Conservation (phyloP, 495 filamentous ascomycete genomes). For the Neurospora tetraspora region DNA sequence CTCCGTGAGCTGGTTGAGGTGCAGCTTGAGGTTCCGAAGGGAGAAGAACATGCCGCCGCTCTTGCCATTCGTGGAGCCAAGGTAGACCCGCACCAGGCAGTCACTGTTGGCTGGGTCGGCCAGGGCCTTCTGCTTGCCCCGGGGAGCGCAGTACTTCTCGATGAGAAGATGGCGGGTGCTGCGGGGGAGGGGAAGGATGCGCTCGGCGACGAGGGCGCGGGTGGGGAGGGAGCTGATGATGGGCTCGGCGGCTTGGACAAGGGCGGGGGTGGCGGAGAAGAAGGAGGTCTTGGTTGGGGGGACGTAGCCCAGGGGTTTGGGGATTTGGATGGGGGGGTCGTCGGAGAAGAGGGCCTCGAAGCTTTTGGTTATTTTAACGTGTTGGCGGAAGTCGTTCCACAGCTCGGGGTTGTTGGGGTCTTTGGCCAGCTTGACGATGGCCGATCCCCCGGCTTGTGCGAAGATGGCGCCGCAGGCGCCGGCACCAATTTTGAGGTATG, state of each 20-base stretch:
- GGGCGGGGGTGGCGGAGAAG: not conserved
- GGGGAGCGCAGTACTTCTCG: constrained; percentile 16
- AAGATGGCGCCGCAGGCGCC: constrained; percentile 14
- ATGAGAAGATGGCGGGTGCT: constrained; percentile 8
- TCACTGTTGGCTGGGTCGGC: constrained; percentile 12
- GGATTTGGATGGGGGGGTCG: not conserved
- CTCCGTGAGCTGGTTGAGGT: constrained; percentile 11
- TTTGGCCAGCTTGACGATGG: constrained; percentile 7
- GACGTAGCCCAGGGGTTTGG: not conserved
- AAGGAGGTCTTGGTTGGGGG: not conserved
- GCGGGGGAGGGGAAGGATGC: constrained; percentile 3
- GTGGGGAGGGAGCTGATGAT: constrained; percentile 2
- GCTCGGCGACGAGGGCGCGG: not conserved
- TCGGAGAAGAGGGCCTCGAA: not conserved
- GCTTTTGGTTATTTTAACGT: not conserved
- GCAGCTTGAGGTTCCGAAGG: constrained; percentile 10
- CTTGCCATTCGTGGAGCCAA: constrained; percentile 11
- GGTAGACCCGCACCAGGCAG: constrained; percentile 20
- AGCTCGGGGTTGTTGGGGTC: not conserved
- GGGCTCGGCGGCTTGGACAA: not conserved
- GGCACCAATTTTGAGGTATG: constrained; percentile 9
- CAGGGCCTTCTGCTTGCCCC: constrained; percentile 2
- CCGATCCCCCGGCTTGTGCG: not conserved
- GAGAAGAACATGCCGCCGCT: constrained; percentile 4
- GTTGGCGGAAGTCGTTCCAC: constrained; percentile 4